A percentile compares a stretch with the other conserved stretches of the same genome.
These are phyloP conservation scores for Lineolata rhizophorae DNA, from an alignment of 495 filamentous ascomycete species.

Conservation along the genomic window DNA sequence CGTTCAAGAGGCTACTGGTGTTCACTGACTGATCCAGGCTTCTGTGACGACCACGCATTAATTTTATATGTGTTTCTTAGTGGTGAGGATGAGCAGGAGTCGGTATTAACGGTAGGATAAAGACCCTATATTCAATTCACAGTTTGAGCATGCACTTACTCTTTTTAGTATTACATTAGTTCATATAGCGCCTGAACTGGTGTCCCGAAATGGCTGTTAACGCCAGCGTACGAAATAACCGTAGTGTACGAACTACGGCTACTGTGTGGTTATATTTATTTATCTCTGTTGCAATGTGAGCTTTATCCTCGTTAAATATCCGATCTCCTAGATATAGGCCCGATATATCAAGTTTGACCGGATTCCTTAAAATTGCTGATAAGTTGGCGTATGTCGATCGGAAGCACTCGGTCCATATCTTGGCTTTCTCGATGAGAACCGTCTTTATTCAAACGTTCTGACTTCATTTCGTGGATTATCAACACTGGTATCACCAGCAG, in stretches of 20 bases:
- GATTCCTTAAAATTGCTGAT: no score
- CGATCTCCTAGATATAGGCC: no score
- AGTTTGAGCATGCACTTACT: constrained; percentile 3
- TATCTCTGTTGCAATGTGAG: no score
- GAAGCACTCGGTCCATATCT: no score
- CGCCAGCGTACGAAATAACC: neutral
- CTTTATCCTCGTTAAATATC: no score
- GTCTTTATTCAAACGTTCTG: no score
- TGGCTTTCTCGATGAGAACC: no score
- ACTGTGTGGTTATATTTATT: no score
- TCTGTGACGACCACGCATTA: constrained; percentile 57
- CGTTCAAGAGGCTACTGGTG: constrained; percentile 1
- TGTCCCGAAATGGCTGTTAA: neutral
- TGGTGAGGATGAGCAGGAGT: constrained; percentile 14
- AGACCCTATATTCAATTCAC: neutral
- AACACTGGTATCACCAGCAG: no score
- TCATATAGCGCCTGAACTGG: constrained; percentile 13
- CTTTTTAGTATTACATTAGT: constrained; percentile 17
- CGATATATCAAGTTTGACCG: no score
- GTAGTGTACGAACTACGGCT: neutral
- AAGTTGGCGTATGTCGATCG: no score
- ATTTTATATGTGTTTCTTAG: constrained; percentile 70
- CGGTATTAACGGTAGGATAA: constrained; percentile 17
- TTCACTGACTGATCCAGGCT: constrained; percentile 23
- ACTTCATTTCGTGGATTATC: no score